Percentiles rank a stretch among this genome's conserved stretches.
These are phyloP conservation scores for Phytophthora fragariaefolia DNA, from an alignment of 352 stramenopile species.

Conservation along the genomic window DNA sequence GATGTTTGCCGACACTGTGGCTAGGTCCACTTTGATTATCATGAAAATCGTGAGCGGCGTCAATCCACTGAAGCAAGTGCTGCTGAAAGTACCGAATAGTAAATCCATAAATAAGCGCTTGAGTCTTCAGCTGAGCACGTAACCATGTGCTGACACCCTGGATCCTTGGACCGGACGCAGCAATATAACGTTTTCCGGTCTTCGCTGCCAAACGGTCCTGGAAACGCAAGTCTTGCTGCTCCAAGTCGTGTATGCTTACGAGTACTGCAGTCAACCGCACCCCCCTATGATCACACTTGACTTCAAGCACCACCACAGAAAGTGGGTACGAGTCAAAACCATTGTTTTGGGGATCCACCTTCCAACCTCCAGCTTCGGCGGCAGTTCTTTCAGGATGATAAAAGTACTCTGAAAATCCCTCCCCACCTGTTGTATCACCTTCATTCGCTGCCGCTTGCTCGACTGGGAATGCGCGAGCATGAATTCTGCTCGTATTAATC, in stretches of 20 bases:
- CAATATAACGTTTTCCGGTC: conserved; percentile 7
- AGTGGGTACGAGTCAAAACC: conserved; percentile 19
- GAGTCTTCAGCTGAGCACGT: conserved; percentile 56
- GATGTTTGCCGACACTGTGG: conserved; percentile 23
- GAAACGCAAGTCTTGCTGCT: conserved; percentile 68
- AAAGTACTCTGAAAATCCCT: conserved; percentile 78
- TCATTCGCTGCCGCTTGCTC: conserved; percentile 22
- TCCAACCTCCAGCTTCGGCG: conserved; percentile 32
- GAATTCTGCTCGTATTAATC: conserved; percentile 32
- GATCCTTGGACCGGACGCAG: conserved; percentile 48
- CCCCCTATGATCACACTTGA: conserved; percentile 79
- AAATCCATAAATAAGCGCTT: conserved; percentile 75
- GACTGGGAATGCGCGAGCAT: conserved; percentile 32
- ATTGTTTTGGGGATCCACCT: conserved; percentile 6
- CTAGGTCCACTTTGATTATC: conserved; percentile 19
- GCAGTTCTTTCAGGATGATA: conserved; percentile 55
- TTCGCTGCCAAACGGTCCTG: conserved; percentile 46
- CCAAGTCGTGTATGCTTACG: conserved; percentile 65
- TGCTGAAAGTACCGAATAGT: conserved; percentile 82
- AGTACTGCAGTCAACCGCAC: conserved; percentile 67
- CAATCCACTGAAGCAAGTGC: conserved; percentile 67
- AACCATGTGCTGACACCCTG: conserved; percentile 59
- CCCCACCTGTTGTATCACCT: conserved; percentile 40
- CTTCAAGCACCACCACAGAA: conserved; percentile 65
- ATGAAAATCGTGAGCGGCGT: conserved; percentile 36